phyloP scores from a whole-genome alignment of 805 yeast species.

The Kodamaea hsintzibuensis region DNA sequence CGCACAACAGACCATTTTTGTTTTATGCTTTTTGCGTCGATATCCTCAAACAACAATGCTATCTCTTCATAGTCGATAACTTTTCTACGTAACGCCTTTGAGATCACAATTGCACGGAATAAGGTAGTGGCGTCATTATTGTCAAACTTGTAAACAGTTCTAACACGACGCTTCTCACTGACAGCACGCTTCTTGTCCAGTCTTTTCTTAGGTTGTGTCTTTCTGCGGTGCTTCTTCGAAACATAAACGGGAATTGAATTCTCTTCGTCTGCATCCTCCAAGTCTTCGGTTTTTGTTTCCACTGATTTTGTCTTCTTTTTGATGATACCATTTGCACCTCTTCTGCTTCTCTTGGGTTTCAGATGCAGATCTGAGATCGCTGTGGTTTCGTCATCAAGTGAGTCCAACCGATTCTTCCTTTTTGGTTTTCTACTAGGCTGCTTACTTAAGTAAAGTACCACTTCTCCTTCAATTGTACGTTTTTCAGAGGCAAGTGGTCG shows the following conservation, averaged over 20 bases:
- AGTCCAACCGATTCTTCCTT: slow-evolving; percentile 23
- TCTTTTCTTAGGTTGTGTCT: slow-evolving; percentile 15
- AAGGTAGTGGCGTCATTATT: slow-evolving; percentile 54
- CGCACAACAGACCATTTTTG: slow-evolving; percentile 73
- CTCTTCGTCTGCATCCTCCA: neutral
- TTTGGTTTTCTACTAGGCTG: slow-evolving; percentile 2
- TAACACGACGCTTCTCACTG: slow-evolving; percentile 5
- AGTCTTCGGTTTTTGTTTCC: neutral
- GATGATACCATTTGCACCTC: neutral
- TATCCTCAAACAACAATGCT: slow-evolving; percentile 46
- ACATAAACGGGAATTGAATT: slow-evolving; percentile 11
- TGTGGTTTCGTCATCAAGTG: slow-evolving; percentile 14
- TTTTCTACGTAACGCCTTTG: slow-evolving; percentile 58
- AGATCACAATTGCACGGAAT: slow-evolving; percentile 65
- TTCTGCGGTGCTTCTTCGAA: slow-evolving; percentile 17
- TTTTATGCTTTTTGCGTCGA: slow-evolving; percentile 46
- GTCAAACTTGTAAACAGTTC: slow-evolving; percentile 25
- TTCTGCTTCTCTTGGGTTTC: slow-evolving; percentile 9
- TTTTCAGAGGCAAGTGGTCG: slow-evolving; percentile 14
- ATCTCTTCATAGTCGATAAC: slow-evolving; percentile 67
- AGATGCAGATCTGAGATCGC: neutral
- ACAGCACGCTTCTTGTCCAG: slow-evolving; percentile 3
- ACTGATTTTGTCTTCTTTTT: neutral
- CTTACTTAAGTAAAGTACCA: slow-evolving; percentile 14
- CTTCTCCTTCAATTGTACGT: slow-evolving; percentile 31